phyloP scores from a whole-genome alignment of 805 yeast species.

The Nakazawaea wyomingensis region DNA sequence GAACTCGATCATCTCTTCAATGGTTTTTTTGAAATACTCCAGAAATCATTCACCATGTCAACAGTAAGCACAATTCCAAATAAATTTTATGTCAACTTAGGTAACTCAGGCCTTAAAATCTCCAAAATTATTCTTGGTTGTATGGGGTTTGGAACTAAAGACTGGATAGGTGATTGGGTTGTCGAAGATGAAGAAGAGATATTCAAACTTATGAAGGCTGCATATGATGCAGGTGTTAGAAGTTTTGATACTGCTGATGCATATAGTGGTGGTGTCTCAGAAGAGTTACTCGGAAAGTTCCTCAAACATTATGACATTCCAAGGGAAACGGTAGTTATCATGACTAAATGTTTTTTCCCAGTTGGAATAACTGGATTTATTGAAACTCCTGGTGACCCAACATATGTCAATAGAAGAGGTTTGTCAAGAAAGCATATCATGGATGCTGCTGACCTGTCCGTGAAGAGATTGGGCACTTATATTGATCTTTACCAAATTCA shows the following conservation, averaged over 20 bases:
- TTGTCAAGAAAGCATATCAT: constrained; percentile 40
- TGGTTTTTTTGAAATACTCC: no score
- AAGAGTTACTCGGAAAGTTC: constrained; percentile 22
- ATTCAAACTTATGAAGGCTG: constrained; percentile 36
- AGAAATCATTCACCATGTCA: not conserved
- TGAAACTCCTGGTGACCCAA: not conserved
- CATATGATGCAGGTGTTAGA: constrained; percentile 39
- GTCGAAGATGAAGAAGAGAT: constrained; percentile 41
- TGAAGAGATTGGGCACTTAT: constrained; percentile 43
- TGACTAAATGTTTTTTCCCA: constrained; percentile 21
- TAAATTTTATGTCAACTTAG: constrained; percentile 15
- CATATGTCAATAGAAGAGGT: constrained; percentile 30
- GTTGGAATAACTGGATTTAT: no score
- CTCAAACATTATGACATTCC: constrained; percentile 23
- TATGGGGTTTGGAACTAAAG: constrained; percentile 29
- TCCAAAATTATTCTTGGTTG: constrained; percentile 32
- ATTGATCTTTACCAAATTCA: constrained; percentile 54
- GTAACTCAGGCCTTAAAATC: constrained; percentile 31
- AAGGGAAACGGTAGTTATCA: constrained; percentile 24
- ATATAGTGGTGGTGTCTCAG: constrained; percentile 25
- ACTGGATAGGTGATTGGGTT: constrained; percentile 35
- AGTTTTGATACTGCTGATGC: constrained; percentile 40
- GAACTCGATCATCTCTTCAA: no score
- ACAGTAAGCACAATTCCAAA: not conserved
- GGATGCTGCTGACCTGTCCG: constrained; percentile 36